phyloP scores from a whole-genome alignment of 768 basidiomycete species.

The Paxillus ammoniavirescens region DNA sequence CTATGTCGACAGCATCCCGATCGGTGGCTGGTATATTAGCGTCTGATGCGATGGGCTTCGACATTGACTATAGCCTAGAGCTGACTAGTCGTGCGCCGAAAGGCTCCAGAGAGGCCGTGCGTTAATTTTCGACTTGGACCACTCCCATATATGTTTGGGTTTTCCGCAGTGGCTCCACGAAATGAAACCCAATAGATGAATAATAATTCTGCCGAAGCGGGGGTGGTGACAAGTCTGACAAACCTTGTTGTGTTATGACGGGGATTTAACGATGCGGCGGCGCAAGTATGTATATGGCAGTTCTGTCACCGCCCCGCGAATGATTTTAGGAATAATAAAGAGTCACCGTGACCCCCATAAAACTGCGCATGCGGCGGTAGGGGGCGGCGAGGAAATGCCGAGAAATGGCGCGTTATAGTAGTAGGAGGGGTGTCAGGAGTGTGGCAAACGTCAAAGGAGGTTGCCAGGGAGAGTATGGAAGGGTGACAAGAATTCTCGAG shows the following conservation, averaged over 20 bases:
- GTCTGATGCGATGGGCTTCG: too few species aligned
- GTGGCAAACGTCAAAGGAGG: background rate
- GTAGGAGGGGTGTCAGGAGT: background rate
- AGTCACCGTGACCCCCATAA: background rate
- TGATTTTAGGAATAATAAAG: background rate
- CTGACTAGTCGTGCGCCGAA: too few species aligned
- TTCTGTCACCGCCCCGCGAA: background rate
- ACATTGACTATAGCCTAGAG: too few species aligned
- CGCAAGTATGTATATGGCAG: background rate
- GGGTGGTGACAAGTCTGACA: background rate
- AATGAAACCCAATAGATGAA: slow-evolving; percentile 12
- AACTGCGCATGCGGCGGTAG: background rate
- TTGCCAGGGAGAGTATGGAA: slow-evolving; percentile 10
- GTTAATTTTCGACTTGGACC: too few species aligned
- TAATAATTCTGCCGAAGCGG: slow-evolving; percentile 3
- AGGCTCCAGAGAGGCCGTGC: too few species aligned
- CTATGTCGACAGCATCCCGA: background rate
- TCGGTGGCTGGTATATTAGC: background rate
- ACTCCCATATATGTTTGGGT: slow-evolving; percentile 1
- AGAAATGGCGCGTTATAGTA: background rate
- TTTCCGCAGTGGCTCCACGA: slow-evolving; percentile 17
- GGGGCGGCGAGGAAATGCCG: background rate
- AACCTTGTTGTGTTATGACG: slow-evolving; percentile 12
- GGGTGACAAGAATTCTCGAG: slow-evolving; percentile 10
- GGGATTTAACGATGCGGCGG: background rate